Evolutionary conservation across 495 filamentous ascomycete species (phyloP).

Genomic region (Friedmanniomyces simplex): DNA sequence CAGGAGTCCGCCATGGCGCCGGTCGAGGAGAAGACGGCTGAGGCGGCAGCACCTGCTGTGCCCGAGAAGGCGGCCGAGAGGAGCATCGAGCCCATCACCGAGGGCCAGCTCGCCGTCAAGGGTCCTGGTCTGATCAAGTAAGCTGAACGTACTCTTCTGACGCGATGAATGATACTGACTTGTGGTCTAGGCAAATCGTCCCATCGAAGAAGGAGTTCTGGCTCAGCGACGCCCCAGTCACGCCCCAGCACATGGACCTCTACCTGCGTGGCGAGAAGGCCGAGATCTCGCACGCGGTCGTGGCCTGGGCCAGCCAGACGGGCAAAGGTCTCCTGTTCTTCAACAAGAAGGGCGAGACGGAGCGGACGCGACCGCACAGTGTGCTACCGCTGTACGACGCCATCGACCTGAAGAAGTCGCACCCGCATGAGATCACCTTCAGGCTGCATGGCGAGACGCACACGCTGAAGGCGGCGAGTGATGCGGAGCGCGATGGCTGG

Average conservation of each 20-base stretch:
- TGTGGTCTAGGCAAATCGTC: constrained; percentile 45
- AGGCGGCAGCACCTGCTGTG: constrained; percentile 28
- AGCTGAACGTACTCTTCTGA: constrained; percentile 28
- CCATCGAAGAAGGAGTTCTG: constrained; percentile 82
- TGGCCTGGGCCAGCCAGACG: constrained; percentile 82
- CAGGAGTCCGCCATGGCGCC: constrained; percentile 30
- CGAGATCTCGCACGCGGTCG: constrained; percentile 64
- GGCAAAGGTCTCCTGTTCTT: constrained; percentile 93
- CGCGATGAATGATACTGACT: constrained; percentile 18
- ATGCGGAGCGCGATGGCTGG: constrained; percentile 84
- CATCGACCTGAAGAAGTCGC: constrained; percentile 64
- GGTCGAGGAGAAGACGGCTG: constrained; percentile 33
- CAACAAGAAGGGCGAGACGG: constrained; percentile 60
- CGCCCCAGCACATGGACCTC: constrained; percentile 57
- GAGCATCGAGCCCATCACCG: constrained; percentile 51
- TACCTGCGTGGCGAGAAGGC: constrained; percentile 86
- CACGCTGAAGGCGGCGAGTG: constrained; percentile 65
- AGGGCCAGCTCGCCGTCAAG: constrained; percentile 79
- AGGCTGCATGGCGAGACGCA: constrained; percentile 79
- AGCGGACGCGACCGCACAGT: neutral
- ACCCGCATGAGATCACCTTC: constrained; percentile 71
- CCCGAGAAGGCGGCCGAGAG: constrained; percentile 41
- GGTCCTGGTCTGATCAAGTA: constrained; percentile 85
- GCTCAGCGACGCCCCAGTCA: constrained; percentile 73
- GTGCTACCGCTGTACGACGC: constrained; percentile 44